Evolutionary conservation across 805 yeast species (phyloP).

Genomic region (Lachancea fermentati): DNA sequence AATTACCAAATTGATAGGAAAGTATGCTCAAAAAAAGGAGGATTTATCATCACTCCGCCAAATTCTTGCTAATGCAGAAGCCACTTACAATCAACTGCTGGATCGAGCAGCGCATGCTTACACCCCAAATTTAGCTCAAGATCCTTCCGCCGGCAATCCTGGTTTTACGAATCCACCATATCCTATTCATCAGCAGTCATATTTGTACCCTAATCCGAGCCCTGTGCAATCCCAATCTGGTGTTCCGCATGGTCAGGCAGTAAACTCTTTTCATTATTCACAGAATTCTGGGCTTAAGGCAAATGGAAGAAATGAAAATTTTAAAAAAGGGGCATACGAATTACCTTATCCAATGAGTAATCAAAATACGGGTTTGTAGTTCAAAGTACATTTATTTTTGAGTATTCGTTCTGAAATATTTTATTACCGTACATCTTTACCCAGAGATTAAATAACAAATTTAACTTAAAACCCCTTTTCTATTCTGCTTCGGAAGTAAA

Average conservation of each 20-base stretch:
- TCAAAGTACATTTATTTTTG: neutral
- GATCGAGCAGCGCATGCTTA: slow-evolving; percentile 41
- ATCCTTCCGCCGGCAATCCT: slow-evolving; percentile 25
- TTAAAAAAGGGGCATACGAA: neutral
- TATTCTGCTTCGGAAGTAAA: too few species aligned
- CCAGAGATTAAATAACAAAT: neutral
- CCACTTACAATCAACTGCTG: slow-evolving; percentile 62
- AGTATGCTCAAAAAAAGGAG: slow-evolving; percentile 69
- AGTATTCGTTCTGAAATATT: slow-evolving; percentile 21
- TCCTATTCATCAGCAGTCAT: neutral
- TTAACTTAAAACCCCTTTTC: neutral
- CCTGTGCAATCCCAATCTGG: slow-evolving; percentile 1
- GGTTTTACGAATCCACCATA: slow-evolving; percentile 12
- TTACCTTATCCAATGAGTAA: slow-evolving; percentile 14
- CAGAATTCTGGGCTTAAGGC: neutral
- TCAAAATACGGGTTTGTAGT: slow-evolving; percentile 16
- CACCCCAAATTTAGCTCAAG: slow-evolving; percentile 12
- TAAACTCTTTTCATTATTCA: neutral
- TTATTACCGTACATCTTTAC: slow-evolving; percentile 6
- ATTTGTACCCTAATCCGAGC: neutral
- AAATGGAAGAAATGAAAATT: too few species aligned
- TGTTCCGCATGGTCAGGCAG: neutral
- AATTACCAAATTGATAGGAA: slow-evolving; percentile 68
- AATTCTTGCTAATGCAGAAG: slow-evolving; percentile 63
- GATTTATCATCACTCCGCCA: slow-evolving; percentile 69